Base-by-base conservation (phyloP, 2,329 filamentous ascomycete genomes). In the Colletotrichum orbiculare region DNA sequence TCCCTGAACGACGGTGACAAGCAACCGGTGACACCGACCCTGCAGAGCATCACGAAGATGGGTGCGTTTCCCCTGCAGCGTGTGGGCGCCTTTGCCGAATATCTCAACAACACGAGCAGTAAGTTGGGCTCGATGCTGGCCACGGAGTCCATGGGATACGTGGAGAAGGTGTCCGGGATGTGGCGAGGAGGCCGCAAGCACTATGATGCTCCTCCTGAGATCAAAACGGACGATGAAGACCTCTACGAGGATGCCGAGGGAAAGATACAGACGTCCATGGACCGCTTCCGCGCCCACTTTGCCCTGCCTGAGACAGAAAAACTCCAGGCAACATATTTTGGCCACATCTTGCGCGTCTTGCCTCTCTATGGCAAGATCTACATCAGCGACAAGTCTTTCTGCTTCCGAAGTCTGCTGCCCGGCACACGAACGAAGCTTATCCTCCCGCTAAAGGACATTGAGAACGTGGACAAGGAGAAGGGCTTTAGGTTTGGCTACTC, bases 291-390 rank as follows among this genome's bases (percentile, higher is more conserved):
- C 48, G 87, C 89, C 2, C 94, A 98, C 73, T 99, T 99, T 79
- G 92, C 93, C 2, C 83, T 98, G n/a, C 92, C 94, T 0, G 83
- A 89, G 39, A 88, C 88, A 1, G 96, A 99, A 74, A 91, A 88
- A 74, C 86, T 99, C 1, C 89, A 93, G 68, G 94, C 95, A 1
- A 92, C 93, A 1, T 98, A 96, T 77, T 98, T 94, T 77, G 93
- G 92, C n/a, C 92, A 92, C 73, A 84, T 98, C n/a, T 89, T 96
- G 71, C 89, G 94, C 3, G 93, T 97, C 0, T 78, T 98, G 37
- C 96, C 96, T 3, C 84, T 98, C 2, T 98, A 97, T 72, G 96
- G 96, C 71, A 99, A 98, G 78, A 92, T 98, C 39, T 99, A 99
- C 77, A 90, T 98, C 69, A 94, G 96, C 73, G 89, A 94, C 70